These are phyloP conservation scores for Metarhizium sp. DNA, from an alignment of 2,329 filamentous ascomycete species.

Conservation along the genomic window DNA sequence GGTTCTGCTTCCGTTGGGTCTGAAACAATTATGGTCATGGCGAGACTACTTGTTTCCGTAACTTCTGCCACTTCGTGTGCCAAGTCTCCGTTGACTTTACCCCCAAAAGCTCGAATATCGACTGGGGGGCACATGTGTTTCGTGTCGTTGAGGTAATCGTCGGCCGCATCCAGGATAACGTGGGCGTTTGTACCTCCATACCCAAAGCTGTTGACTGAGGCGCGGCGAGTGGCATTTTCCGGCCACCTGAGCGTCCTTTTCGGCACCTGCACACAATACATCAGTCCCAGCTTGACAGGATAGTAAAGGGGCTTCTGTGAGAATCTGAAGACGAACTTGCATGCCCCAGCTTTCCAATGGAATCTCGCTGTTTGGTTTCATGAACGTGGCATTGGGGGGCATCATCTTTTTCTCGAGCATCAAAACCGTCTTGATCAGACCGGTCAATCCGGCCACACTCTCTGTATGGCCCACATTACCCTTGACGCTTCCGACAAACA, in stretches of 20 bases:
- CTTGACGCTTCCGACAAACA: constrained; percentile 40
- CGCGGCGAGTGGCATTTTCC: constrained; percentile 21
- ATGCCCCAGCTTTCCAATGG: constrained; percentile 29
- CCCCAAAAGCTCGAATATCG: too few relatives aligned
- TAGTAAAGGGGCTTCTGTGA: constrained; percentile 32
- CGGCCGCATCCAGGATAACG: constrained; percentile 23
- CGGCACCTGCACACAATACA: too few relatives aligned
- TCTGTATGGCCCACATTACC: constrained; percentile 44
- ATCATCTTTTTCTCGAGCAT: constrained; percentile 42
- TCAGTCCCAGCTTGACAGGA: constrained; percentile 30
- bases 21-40: too few relatives aligned
- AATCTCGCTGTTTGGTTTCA: constrained; percentile 38
- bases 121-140: too few relatives aligned
- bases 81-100: not conserved
- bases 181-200: constrained; percentile 38
- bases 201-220: constrained; percentile 41
- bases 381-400: constrained; percentile 40
- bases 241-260: too few relatives aligned
- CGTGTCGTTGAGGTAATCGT: not conserved
- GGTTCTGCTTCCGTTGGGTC: too few relatives aligned
- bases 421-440: constrained; percentile 41
- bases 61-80: constrained; percentile 18
- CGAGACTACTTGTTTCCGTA: too few relatives aligned
- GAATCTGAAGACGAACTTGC: constrained; percentile 35
- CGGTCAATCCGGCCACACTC: constrained; percentile 39